These are phyloP conservation scores for Metschnikowia dekortorum DNA, from an alignment of 805 yeast species.

Conservation along the genomic window DNA sequence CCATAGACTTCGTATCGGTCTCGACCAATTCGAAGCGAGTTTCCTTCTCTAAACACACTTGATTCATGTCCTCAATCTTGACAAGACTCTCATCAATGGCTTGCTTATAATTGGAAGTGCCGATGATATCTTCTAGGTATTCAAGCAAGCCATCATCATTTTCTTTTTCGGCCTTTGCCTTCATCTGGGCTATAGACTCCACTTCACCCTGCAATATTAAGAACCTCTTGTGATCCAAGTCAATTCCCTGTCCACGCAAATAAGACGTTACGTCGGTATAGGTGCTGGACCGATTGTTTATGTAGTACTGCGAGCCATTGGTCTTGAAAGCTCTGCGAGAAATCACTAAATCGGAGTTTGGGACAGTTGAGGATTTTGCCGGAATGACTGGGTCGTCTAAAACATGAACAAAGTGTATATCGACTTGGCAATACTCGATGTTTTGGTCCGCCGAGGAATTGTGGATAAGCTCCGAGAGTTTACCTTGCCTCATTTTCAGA, in stretches of 20 bases:
- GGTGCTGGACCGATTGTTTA: constrained; percentile 64
- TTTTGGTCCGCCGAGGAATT: constrained; percentile 65
- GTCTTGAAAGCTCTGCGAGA: constrained; percentile 76
- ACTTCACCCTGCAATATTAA: constrained; percentile 97
- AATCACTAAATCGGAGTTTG: constrained; percentile 60
- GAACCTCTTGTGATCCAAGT: constrained; percentile 90
- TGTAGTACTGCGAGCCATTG: constrained; percentile 72
- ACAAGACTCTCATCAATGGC: constrained; percentile 61
- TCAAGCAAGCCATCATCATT: constrained; percentile 92
- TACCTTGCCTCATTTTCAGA: constrained; percentile 92
- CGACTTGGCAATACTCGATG: constrained; percentile 79
- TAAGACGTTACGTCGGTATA: constrained; percentile 76
- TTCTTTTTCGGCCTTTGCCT: constrained; percentile 90
- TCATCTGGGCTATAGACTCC: constrained; percentile 97
- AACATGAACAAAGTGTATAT: constrained; percentile 79
- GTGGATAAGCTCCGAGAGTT: constrained; percentile 88
- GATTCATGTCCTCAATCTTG: constrained; percentile 71
- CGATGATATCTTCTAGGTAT: constrained; percentile 93
- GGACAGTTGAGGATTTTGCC: constrained; percentile 36
- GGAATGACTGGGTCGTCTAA: constrained; percentile 46
- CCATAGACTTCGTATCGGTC: constrained; percentile 58
- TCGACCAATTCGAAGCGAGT: constrained; percentile 75
- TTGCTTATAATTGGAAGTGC: constrained; percentile 80
- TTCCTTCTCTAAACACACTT: constrained; percentile 75
- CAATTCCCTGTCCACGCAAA: constrained; percentile 80